Conservation (phyloP, 176 grass and related monocot genomes). For the Microstegium vimineum region DNA sequence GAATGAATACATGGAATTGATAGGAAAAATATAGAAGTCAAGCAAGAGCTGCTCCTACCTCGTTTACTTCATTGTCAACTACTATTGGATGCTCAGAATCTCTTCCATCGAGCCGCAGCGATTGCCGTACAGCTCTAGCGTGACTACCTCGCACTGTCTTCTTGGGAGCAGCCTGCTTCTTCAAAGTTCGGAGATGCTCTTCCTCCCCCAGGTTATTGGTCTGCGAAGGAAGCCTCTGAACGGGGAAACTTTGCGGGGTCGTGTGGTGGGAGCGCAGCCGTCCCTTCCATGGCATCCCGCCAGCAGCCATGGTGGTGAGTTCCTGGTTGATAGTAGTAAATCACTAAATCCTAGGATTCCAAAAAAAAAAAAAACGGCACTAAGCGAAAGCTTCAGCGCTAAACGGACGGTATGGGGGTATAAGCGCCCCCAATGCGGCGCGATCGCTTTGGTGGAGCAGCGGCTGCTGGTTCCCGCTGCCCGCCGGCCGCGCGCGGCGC, state of each 20-base stretch:
- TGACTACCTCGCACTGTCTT: background rate
- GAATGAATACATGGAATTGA: background rate
- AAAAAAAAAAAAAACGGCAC: too few relatives aligned
- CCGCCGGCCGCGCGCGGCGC: too few relatives aligned
- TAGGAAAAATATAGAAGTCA: background rate
- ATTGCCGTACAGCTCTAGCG: background rate
- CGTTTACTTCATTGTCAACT: background rate
- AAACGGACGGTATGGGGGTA: too few relatives aligned
- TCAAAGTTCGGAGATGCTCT: background rate
- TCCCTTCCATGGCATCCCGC: conserved; percentile 3
- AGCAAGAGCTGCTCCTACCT: conserved; percentile 12
- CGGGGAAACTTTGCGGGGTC: background rate
- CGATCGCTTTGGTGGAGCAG: too few relatives aligned
- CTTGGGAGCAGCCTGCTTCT: background rate
- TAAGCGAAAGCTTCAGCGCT: too few relatives aligned
- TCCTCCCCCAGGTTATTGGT: background rate
- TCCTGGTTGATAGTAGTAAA: background rate
- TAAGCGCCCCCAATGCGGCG: too few relatives aligned
- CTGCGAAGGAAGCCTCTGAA: background rate
- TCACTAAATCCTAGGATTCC: too few relatives aligned
- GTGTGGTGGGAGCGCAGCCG: conserved; percentile 17
- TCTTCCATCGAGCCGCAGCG: background rate
- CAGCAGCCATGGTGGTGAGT: background rate
- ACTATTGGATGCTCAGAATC: background rate
- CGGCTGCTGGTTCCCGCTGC: too few relatives aligned